Percentiles rank a stretch among this genome's conserved stretches.
phyloP scores from a whole-genome alignment of 2,329 filamentous ascomycete species.

The Rhynchosporium graminicola region DNA sequence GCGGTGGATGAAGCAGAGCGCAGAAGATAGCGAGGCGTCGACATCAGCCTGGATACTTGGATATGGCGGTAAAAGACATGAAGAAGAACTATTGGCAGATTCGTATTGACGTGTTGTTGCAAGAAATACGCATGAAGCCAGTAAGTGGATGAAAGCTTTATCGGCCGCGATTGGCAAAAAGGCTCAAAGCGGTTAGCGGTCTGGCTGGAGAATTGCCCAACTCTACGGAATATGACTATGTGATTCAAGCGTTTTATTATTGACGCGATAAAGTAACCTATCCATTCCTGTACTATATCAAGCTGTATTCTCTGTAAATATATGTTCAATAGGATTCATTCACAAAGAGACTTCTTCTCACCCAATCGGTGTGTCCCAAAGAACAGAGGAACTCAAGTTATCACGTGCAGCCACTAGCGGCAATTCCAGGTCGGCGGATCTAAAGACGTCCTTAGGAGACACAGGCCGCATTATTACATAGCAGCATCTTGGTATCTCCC shows the following conservation, averaged over 20 bases:
- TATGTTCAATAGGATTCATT: not conserved
- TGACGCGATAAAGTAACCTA: too few species aligned
- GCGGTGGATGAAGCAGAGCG: slow-evolving; percentile 32
- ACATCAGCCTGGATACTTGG: slow-evolving; percentile 37
- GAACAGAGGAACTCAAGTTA: slow-evolving; percentile 2
- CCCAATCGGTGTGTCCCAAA: not conserved
- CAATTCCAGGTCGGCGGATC: slow-evolving; percentile 16
- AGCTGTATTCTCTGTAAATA: too few species aligned
- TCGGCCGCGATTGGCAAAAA: slow-evolving; percentile 22
- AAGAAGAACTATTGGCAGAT: not conserved
- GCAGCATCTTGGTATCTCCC: slow-evolving; percentile 16
- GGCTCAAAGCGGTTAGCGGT: slow-evolving; percentile 16
- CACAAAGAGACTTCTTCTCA: not conserved
- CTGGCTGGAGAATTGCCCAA: not conserved
- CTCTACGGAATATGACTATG: not conserved
- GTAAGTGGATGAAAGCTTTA: slow-evolving; percentile 13
- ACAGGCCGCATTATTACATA: slow-evolving; percentile 25
- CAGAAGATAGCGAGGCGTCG: slow-evolving; percentile 32
- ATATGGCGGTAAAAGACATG: slow-evolving; percentile 10
- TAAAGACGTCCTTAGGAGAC: slow-evolving; percentile 22
- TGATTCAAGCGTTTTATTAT: too few species aligned
- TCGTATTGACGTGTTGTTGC: not conserved
- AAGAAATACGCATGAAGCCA: not conserved
- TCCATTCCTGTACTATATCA: too few species aligned
- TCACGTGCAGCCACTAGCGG: slow-evolving; percentile 25